Base-by-base conservation (phyloP, 495 filamentous ascomycete species). In the Trichocladium antarcticum region DNA sequence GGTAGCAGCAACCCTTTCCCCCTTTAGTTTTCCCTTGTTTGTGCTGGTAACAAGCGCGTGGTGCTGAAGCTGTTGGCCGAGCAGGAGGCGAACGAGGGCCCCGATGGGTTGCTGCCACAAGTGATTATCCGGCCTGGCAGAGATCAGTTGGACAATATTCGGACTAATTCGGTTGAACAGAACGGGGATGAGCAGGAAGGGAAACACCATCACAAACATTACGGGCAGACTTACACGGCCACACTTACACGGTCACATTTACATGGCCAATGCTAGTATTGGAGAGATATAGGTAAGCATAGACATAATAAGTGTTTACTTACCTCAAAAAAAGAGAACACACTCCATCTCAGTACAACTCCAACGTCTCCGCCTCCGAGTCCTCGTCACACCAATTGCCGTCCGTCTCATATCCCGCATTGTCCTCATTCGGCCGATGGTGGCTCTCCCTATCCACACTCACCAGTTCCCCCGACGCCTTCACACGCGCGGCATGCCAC, bases 31-130 rank as follows among this genome's bases (percentile, higher is more conserved):
- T 22, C 29, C 42, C 11, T 17, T 60, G 45, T 45, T 37, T 15
- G 39, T 53, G 55, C 46, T 60, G 20, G 57, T 52, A 42, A 57
- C 16, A 57, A 50, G 35, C 35, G 57, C 15, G 49, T 55, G 17
- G 57, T 51, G 16, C 49, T 60, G 19, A 42, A 29, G 34, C 20
- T 57, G 47, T 29, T 57, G 21, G 55, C 19, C 1, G 37, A 49
- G 1, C 37, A 49, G 1, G 39, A 34, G n/a, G 28, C 45, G n/a
- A 21, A 27, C n/a, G n/a, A n/a, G n/a, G n/a, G n/a, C 29, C 6
- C 6, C 29, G 29, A 12, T 12, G 29, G 29, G 29, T 32, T 6
- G 29, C 6, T 32, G 12, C 29, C 12, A 32, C 29, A 12, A 32
- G 29, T 6, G 29, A 12, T 32, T 32, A 6, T 32, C 6, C 29